Conservation (phyloP, 179 eudicot genomes). For the Dionaea muscipula region DNA sequence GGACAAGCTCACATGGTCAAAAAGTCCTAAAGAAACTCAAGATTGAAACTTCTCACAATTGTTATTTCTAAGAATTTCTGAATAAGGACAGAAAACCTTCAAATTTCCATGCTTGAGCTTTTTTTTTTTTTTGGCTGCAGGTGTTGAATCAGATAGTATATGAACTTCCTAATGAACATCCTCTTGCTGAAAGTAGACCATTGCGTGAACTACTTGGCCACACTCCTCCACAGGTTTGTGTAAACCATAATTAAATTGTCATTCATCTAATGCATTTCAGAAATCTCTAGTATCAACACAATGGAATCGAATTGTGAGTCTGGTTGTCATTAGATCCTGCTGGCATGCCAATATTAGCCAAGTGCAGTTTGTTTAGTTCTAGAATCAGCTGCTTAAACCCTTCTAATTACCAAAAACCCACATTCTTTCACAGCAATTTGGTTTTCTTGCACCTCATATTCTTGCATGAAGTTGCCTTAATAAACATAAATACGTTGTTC, state of each 20-base stretch:
- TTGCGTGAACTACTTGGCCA: conserved; percentile 88
- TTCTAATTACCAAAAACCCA: not conserved
- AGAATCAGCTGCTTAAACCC: too few species aligned
- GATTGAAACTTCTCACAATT: too few species aligned
- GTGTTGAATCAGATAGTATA: conserved; percentile 83
- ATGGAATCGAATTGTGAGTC: not conserved
- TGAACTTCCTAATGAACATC: conserved; percentile 89
- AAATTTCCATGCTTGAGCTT: too few species aligned
- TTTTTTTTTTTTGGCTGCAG: too few species aligned
- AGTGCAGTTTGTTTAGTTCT: too few species aligned
- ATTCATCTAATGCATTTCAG: not conserved
- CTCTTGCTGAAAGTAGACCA: conserved; percentile 86
- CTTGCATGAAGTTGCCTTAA: not conserved
- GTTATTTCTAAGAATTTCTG: too few species aligned
- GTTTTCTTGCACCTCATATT: not conserved
- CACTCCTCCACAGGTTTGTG: conserved; percentile 77
- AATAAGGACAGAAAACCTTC: too few species aligned
- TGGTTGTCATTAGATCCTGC: too few species aligned
- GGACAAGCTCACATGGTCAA: not conserved
- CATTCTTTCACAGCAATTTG: not conserved
- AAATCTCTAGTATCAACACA: not conserved
- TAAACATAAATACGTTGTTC: not conserved
- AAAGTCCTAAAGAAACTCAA: too few species aligned
- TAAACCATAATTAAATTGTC: not conserved
- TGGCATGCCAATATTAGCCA: too few species aligned